Percentiles rank a stretch among this genome's conserved stretches.
phyloP scores from a whole-genome alignment of 208 protist species.

The Acanthamoeba lenticulata region DNA sequence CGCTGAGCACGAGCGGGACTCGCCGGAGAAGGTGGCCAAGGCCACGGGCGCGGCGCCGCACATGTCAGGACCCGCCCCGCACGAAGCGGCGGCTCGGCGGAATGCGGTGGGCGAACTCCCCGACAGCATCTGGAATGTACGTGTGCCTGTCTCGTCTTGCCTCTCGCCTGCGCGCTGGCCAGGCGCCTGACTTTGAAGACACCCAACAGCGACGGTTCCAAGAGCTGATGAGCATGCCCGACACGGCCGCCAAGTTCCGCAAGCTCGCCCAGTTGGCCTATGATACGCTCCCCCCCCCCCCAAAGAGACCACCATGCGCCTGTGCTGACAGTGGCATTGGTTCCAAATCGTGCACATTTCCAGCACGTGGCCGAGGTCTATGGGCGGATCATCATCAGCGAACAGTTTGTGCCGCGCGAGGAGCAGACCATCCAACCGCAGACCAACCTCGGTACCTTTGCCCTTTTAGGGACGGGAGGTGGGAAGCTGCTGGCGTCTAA shows the following conservation, averaged over 20 bases:
- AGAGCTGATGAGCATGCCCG: conserved; percentile 12
- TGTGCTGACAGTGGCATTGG: neutral
- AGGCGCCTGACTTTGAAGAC: neutral
- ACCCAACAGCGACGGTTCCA: neutral
- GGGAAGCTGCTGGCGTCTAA: too few species aligned
- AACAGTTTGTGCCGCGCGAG: conserved; percentile 42
- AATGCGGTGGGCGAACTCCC: neutral
- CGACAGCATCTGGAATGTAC: conserved; percentile 52
- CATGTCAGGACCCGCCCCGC: neutral
- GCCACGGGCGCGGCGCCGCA: neutral
- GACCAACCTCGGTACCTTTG: conserved; percentile 43
- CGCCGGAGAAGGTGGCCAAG: neutral
- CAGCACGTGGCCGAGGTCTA: conserved; percentile 59
- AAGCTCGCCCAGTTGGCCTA: conserved; percentile 44
- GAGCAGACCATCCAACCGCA: conserved; percentile 35
- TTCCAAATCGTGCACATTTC: conserved; percentile 23
- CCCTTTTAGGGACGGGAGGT: too few species aligned
- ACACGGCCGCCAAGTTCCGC: conserved; percentile 10
- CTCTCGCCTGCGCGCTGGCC: neutral
- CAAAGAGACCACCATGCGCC: neutral
- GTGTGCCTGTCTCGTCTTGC: neutral
- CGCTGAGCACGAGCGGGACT: neutral
- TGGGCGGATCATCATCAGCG: conserved; percentile 65
- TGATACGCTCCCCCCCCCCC: conserved; percentile 9
- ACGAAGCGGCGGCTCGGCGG: neutral